phyloP scores from a whole-genome alignment of 2,329 filamentous ascomycete genomes.

The Purpureocillium lavendulum region DNA sequence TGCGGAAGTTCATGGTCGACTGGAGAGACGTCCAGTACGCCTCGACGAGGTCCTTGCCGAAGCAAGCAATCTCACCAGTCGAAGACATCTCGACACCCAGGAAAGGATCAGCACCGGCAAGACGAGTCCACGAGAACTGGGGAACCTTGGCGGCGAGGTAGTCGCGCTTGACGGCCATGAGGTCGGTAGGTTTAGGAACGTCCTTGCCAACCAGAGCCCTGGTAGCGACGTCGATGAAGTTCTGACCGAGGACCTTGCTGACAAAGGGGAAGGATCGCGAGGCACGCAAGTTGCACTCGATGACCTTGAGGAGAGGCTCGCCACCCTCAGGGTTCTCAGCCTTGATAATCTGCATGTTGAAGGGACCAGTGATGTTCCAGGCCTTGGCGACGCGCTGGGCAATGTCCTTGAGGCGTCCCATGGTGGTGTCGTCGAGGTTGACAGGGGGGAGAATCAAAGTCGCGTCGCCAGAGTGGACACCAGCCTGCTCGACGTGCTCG shows the following conservation, averaged over 20 bases:
- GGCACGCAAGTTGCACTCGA: conserved; percentile 95
- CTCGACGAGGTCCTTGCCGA: conserved; percentile 90
- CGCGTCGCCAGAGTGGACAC: conserved; percentile 96
- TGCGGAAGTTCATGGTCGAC: conserved; percentile 98
- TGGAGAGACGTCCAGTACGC: conserved; percentile 97
- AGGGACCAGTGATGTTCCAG: conserved; percentile 94
- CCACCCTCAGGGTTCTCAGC: conserved; percentile 68
- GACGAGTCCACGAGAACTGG: conserved; percentile 97
- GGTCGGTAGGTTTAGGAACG: conserved; percentile 75
- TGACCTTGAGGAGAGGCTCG: conserved; percentile 79
- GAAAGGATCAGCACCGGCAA: conserved; percentile 94
- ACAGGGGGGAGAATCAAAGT: conserved; percentile 86
- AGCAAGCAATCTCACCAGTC: conserved; percentile 97
- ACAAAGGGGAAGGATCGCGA: conserved; percentile 98
- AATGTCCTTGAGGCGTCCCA: conserved; percentile 89
- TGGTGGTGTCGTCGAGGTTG: conserved; percentile 66
- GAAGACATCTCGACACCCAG: conserved; percentile 96
- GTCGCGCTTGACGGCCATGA: conserved; percentile 83
- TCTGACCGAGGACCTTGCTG: conserved; percentile 90
- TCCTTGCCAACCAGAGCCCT: conserved; percentile 81
- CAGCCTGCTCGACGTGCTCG: conserved; percentile 94
- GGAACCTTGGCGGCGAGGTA: conserved; percentile 97
- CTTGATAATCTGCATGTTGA: conserved; percentile 99
- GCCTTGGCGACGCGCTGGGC: conserved; percentile 93
- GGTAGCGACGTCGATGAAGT: conserved; percentile 94